These are phyloP conservation scores for Conticribra guillardii DNA, from an alignment of 108 stramenopile species.

Conservation along the genomic window DNA sequence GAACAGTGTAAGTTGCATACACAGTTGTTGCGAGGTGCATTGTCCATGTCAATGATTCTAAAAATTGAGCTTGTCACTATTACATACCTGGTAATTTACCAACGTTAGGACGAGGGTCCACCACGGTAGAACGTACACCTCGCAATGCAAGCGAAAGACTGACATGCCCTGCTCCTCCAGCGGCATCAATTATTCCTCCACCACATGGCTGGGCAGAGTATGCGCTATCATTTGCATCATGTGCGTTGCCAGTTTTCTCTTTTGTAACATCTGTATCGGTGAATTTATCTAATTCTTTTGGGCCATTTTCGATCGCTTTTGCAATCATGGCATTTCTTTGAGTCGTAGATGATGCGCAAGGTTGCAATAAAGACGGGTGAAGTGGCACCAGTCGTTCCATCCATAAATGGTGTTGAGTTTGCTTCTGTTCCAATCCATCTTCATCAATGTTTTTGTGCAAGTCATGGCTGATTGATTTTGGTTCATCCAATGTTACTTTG, in stretches of 20 bases:
- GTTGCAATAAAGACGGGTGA: conserved; percentile 1
- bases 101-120: conserved; percentile 73
- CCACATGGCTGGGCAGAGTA: not conserved
- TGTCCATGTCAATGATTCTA: too few species aligned
- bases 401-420: conserved; percentile 9
- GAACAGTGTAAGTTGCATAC: too few species aligned
- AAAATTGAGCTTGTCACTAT: too few species aligned
- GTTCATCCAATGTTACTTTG: too few species aligned
- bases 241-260: not conserved
- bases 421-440: not conserved
- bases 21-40: too few species aligned
- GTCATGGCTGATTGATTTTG: too few species aligned
- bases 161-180: conserved; percentile 85
- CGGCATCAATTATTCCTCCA: conserved; percentile 64
- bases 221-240: not conserved
- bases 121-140: conserved; percentile 69
- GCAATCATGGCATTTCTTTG: too few species aligned
- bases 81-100: conserved; percentile 73
- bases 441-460: not conserved
- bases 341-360: too few species aligned
- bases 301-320: conserved; percentile 3
- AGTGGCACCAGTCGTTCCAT: conserved; percentile 13
- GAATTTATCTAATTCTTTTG: conserved; percentile 2
- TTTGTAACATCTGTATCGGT: not conserved
- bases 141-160: conserved; percentile 69